Evolutionary conservation across 495 filamentous ascomycete genomes (phyloP).

Genomic region (Neurospora tetrasperma): DNA sequence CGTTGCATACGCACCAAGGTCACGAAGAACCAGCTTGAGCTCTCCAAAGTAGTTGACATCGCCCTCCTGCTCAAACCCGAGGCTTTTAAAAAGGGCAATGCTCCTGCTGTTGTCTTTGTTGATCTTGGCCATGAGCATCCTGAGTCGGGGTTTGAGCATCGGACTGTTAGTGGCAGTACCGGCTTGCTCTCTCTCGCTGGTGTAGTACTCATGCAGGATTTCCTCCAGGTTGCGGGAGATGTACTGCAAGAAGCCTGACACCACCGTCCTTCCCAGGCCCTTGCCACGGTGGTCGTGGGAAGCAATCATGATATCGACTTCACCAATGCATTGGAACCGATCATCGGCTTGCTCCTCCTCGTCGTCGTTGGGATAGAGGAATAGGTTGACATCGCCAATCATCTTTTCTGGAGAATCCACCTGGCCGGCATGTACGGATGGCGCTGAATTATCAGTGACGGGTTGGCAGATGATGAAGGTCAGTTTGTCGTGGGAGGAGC

Average conservation of each 20-base stretch:
- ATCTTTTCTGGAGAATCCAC: conserved; percentile 49
- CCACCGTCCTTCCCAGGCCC: conserved; percentile 55
- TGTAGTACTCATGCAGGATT: conserved; percentile 51
- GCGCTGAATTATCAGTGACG: not conserved
- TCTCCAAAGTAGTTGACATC: conserved; percentile 43
- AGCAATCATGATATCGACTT: conserved; percentile 88
- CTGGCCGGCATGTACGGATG: conserved; percentile 16
- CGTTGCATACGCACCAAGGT: conserved; percentile 8
- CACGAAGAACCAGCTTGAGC: conserved; percentile 30
- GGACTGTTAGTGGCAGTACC: not conserved
- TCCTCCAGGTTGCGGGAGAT: conserved; percentile 35
- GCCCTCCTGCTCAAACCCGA: conserved; percentile 37
- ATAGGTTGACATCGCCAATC: conserved; percentile 83
- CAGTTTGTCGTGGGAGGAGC: conserved; percentile 60
- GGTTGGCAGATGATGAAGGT: conserved; percentile 61
- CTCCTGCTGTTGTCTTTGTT: conserved; percentile 28
- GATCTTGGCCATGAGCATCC: conserved; percentile 38
- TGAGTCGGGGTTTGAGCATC: conserved; percentile 8
- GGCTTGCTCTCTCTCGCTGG: conserved; percentile 1
- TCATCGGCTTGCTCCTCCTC: conserved; percentile 19
- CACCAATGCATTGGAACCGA: conserved; percentile 43
- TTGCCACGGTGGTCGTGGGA: conserved; percentile 41
- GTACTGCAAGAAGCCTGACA: conserved; percentile 61
- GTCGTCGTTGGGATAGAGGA: conserved; percentile 46
- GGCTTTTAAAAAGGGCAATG: conserved; percentile 32